Base-by-base conservation (phyloP, 805 yeast species). In the Metschnikowia dekortorum region DNA sequence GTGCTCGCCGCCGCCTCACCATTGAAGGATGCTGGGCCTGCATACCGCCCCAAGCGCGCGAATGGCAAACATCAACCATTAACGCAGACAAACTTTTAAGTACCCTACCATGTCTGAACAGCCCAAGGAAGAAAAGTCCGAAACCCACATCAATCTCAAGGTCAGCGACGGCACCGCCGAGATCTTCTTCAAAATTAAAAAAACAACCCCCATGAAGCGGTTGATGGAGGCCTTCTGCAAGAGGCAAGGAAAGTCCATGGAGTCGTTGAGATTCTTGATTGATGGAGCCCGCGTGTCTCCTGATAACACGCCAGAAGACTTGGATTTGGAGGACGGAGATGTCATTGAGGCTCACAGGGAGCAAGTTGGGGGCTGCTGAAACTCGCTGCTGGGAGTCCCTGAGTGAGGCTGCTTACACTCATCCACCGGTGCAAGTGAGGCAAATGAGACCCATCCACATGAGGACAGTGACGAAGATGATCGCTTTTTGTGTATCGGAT, bases 161-260 rank as follows among this genome's bases (percentile, higher is more conserved):
- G 99, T 94, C 44, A 84, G 96, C 34, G 99, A 94, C 69, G 96
- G 96, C 44, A 78, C 85, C 48, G 86, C 96, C 18, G 99, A 94
- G 69, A 91, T 94, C 55, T 90, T 87, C 69, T 94, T 94, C 84
- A 91, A 92, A 70, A 92, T 94, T 70, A 90, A 91, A 75, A 81
- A 88, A 71, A 79, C 91, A 38, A 94, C 99, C 5, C 96, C 92
- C 44, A 80, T 94, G 76, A 87, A 82, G 69, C 87, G 96, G 73
- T 83, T 94, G 62, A 92, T 94, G 90, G 98, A 92, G 64, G 96
- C 97, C 10, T 94, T 92, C 69, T 95, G 98, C 68, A 91, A 91
- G 73, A 87, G 99, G 76, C 96, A 92, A 65, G 98, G 98, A 40
- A 92, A 92, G 68, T 83, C 86, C 56, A 73, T 86, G 64, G 82